Base-by-base conservation (phyloP, 306 rosid genomes). In the Cucurbita maxima region DNA sequence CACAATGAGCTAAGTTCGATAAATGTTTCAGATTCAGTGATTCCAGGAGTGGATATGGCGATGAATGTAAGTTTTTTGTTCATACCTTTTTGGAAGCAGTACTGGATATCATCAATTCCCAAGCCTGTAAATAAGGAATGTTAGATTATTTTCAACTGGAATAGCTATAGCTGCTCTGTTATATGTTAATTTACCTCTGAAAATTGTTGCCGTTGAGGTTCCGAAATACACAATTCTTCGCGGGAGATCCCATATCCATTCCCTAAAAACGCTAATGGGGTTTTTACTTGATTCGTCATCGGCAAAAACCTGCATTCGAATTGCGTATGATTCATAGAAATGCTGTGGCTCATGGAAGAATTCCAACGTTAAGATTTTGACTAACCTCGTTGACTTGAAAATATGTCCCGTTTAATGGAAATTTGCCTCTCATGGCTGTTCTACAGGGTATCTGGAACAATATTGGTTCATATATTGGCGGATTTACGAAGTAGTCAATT, bases 371-470 rank as follows among this genome's bases (percentile, higher is more conserved):
- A 45, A 67, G 47, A 25, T 45, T 30, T 5, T 18, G 16, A 41
- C 71, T 41, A 34, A 91, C 97, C 90, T 91, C 93, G 16, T 89
- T 91, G n/a, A 82, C 80, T 83, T 91, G 96, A 75, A 91, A 89
- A 51, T 91, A 91, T 41, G 97, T 89, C 72, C 93, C 96, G 4
- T 91, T 91, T 1, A 91, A 76, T 8, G 91, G 96, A 77, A 91
- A 91, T 11, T 75, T 77, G 19, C 86, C 91, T 3, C 66, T 58
- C 82, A 66, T 87, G 75, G 91, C 90, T 8, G 90, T 89, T 77
- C 88, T 75, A 76, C 90, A 84, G 5, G 97, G 96, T 76, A 91
- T 85, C 93, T 89, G 68, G 7, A 64, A 67, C 9, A 7, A 11
- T 45, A 67, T 7, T 11, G 7, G 7, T 67, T 67, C 40, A 22